These are phyloP conservation scores for Penicillium cosmopolitanum DNA, from an alignment of 495 filamentous ascomycete species.

Conservation along the genomic window DNA sequence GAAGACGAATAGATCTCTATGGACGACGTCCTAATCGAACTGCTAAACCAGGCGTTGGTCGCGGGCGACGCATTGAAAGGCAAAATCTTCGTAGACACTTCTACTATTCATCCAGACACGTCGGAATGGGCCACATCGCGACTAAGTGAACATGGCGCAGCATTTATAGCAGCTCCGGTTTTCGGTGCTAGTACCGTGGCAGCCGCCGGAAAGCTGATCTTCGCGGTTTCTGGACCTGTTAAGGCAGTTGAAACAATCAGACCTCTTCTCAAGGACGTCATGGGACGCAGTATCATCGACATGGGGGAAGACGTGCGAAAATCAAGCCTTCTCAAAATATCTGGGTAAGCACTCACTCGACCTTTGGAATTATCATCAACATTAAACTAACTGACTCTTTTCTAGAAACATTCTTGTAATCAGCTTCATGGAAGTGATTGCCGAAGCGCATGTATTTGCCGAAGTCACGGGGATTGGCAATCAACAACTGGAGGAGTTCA, in stretches of 20 bases:
- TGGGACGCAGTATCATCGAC: constrained; percentile 36
- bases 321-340: constrained; percentile 27
- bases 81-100: constrained; percentile 44
- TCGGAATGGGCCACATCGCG: constrained; percentile 22
- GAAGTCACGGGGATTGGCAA: constrained; percentile 40
- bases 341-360: constrained; percentile 10
- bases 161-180: constrained; percentile 39
- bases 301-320: constrained; percentile 32
- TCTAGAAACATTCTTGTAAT: constrained; percentile 23
- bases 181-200: constrained; percentile 45
- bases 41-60: constrained; percentile 10
- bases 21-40: constrained; percentile 9
- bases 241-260: constrained; percentile 29
- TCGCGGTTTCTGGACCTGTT: constrained; percentile 35
- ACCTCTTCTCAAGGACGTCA: constrained; percentile 38
- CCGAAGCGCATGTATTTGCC: constrained; percentile 43
- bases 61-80: constrained; percentile 16
- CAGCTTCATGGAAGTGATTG: constrained; percentile 33
- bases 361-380: neutral
- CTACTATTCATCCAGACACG: constrained; percentile 46
- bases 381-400: constrained; percentile 1
- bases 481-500: constrained; percentile 32
- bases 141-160: constrained; percentile 23
- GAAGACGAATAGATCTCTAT: constrained; percentile 11
- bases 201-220: constrained; percentile 38